Conservation (phyloP, 148 eudicot genomes). For the Euryodendron excelsum region DNA sequence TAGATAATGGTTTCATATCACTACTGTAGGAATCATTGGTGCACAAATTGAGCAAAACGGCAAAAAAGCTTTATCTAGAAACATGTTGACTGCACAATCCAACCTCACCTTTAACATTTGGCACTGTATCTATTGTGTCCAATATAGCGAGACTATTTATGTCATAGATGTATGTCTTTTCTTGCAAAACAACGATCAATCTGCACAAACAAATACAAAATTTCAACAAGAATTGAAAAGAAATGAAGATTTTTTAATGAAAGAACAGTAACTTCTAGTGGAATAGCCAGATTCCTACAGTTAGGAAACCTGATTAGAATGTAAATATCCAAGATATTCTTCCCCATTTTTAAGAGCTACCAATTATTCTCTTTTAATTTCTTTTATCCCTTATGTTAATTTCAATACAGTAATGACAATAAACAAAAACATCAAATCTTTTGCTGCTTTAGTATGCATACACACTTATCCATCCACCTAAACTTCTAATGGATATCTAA, state of each 20-base stretch:
- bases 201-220: slow-evolving; percentile 39
- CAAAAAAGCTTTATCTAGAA: neutral
- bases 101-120: slow-evolving; percentile 73
- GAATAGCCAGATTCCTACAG: neutral
- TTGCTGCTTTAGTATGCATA: neutral
- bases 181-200: slow-evolving; percentile 76
- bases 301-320: neutral
- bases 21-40: neutral
- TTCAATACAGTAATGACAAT: neutral
- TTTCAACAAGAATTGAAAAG: neutral
- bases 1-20: neutral
- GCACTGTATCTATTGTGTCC: slow-evolving; percentile 79
- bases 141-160: slow-evolving; percentile 54
- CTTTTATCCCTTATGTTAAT: neutral
- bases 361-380: neutral
- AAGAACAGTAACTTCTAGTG: neutral
- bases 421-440: neutral
- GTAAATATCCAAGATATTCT: neutral
- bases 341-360: neutral
- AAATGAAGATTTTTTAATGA: neutral
- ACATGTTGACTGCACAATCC: neutral
- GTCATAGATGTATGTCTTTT: slow-evolving; percentile 80
- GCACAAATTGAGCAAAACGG: neutral
- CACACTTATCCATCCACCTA: too few species aligned
- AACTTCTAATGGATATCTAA: neutral